Conservation (phyloP, 148 eudicot genomes). For the Fagopyrum esculentum region DNA sequence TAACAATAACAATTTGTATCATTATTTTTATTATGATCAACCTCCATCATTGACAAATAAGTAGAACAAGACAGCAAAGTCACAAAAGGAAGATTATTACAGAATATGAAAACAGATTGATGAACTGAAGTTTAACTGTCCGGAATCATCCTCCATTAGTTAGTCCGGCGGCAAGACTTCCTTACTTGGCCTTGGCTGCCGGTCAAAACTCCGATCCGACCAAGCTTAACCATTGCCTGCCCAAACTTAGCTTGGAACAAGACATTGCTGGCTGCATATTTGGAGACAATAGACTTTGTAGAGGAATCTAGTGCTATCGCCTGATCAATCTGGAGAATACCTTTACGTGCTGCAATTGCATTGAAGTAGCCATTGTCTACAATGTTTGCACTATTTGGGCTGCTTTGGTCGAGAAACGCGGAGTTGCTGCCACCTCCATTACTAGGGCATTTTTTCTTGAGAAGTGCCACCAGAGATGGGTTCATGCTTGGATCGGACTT, state of each 20-base stretch:
- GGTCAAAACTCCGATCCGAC: constrained; percentile 40
- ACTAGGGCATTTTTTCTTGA: constrained; percentile 1
- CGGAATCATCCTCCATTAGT: not conserved
- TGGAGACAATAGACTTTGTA: constrained; percentile 32
- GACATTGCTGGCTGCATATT: constrained; percentile 24
- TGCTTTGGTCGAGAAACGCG: constrained; percentile 36
- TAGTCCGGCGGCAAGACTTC: constrained; percentile 35
- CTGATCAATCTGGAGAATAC: constrained; percentile 47
- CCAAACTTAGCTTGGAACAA: constrained; percentile 46
- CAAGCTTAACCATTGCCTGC: constrained; percentile 58
- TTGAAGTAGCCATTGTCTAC: constrained; percentile 48
- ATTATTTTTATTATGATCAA: not conserved
- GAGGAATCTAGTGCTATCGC: constrained; percentile 39
- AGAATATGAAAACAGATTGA: not conserved
- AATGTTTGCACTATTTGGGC: constrained; percentile 21
- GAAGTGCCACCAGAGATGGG: not conserved
- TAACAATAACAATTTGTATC: too few relatives aligned
- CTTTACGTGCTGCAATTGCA: constrained; percentile 31
- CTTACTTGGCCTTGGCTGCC: constrained; percentile 52
- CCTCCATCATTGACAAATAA: not conserved
- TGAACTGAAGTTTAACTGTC: not conserved
- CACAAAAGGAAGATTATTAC: not conserved
- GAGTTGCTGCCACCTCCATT: constrained; percentile 15
- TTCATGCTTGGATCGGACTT: constrained; percentile 3
- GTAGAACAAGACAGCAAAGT: not conserved